Evolutionary conservation across 2,329 filamentous ascomycete species (phyloP).

Genomic region (Fusarium begoniae): DNA sequence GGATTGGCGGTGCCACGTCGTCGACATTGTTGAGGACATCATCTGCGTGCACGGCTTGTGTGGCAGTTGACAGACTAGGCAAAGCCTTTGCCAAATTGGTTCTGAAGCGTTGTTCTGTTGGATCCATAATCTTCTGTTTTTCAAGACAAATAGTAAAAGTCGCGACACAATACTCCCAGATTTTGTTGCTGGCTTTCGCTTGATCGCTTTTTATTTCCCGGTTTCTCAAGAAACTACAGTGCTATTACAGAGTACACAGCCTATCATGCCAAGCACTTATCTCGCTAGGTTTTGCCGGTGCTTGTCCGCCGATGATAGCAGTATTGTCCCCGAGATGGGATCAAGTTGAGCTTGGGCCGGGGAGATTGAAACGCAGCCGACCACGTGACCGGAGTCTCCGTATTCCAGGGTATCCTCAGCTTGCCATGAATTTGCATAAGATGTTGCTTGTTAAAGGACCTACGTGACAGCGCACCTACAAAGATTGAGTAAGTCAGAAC

Average conservation of each 20-base stretch:
- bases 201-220: neutral
- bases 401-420: too few relatives aligned
- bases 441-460: too few relatives aligned
- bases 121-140: neutral
- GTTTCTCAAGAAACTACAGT: fast-evolving
- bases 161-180: fast-evolving
- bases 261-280: neutral
- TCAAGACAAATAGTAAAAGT: neutral
- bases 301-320: neutral
- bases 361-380: neutral
- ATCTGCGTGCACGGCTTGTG: neutral
- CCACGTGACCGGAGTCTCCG: neutral
- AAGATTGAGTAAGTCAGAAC: too few relatives aligned
- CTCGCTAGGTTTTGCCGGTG: too few relatives aligned
- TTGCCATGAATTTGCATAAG: too few relatives aligned
- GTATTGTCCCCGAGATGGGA: neutral
- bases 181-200: neutral
- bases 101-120: neutral
- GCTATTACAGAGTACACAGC: neutral
- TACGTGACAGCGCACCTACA: too few relatives aligned
- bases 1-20: neutral
- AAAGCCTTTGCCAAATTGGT: neutral
- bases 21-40: neutral
- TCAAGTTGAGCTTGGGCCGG: neutral
- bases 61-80: neutral